phyloP scores from a whole-genome alignment of 2,329 filamentous ascomycete species.

The Corynespora cassiicola region DNA sequence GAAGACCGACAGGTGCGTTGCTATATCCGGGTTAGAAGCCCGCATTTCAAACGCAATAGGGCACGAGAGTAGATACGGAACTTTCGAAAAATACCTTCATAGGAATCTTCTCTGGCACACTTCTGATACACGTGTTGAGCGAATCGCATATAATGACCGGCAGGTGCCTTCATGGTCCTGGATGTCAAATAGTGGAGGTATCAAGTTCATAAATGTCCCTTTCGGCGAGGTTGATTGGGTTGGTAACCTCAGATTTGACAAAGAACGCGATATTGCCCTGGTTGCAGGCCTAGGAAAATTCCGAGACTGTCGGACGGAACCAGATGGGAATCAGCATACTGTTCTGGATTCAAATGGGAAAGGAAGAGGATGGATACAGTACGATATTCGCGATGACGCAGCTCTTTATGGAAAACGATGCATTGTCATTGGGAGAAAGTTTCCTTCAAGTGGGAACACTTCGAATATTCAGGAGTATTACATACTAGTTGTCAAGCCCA shows the following conservation, averaged over 20 bases:
- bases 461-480: constrained; percentile 3
- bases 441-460: background rate
- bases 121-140: constrained; percentile 8
- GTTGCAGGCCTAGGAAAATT: constrained; percentile 6
- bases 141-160: constrained; percentile 8
- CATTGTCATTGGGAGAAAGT: constrained; percentile 11
- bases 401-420: constrained; percentile 8
- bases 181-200: constrained; percentile 13
- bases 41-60: constrained; percentile 14
- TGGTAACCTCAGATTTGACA: constrained; percentile 11
- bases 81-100: constrained; percentile 19
- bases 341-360: constrained; percentile 4
- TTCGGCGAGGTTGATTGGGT: constrained; percentile 32
- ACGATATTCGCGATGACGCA: constrained; percentile 3
- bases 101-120: constrained; percentile 22
- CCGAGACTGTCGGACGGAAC: constrained; percentile 3
- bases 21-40: constrained; percentile 19
- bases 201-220: constrained; percentile 7
- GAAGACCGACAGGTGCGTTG: constrained; percentile 17
- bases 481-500: constrained; percentile 5
- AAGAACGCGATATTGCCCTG: constrained; percentile 14
- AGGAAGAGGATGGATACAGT: constrained; percentile 10
- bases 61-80: constrained; percentile 17
- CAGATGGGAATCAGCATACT: constrained; percentile 2
- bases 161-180: constrained; percentile 24